These are phyloP conservation scores for Phaeodactylum tricornutum DNA, from an alignment of 108 stramenopile genomes.

Conservation along the genomic window DNA sequence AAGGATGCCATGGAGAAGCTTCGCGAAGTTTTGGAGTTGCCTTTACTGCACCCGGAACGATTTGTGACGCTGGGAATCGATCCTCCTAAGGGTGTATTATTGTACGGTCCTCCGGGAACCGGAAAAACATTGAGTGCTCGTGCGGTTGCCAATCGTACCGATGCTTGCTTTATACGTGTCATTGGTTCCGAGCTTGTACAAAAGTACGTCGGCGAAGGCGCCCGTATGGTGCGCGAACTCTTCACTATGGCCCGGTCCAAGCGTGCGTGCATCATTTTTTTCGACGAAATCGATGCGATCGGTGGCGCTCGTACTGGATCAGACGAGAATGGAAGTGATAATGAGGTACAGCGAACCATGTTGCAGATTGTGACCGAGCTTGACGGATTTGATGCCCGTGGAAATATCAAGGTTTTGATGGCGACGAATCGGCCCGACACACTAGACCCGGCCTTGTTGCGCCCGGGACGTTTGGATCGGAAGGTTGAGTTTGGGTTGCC, in stretches of 20 bases:
- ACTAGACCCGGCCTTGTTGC: constrained; percentile 91
- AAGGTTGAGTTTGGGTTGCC: constrained; percentile 98
- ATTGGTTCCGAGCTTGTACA: constrained; percentile 95
- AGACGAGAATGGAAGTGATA: constrained; percentile 86
- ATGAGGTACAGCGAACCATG: constrained; percentile 98
- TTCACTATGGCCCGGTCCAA: constrained; percentile 97
- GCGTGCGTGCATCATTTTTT: constrained; percentile 94
- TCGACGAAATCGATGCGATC: constrained; percentile 93
- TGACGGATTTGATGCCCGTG: constrained; percentile 96
- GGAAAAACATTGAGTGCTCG: constrained; percentile 91
- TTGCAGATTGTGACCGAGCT: constrained; percentile 98
- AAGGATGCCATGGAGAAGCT: constrained; percentile 97
- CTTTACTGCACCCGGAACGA: constrained; percentile 92
- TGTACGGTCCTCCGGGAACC: constrained; percentile 94
- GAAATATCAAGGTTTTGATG: constrained; percentile 97
- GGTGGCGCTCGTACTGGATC: constrained; percentile 74
- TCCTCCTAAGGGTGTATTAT: constrained; percentile 95
- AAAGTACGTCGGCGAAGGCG: constrained; percentile 97
- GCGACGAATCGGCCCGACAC: constrained; percentile 98
- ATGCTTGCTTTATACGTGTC: constrained; percentile 97
- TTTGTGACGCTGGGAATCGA: constrained; percentile 96
- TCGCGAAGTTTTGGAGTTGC: constrained; percentile 91
- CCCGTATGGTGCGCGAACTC: constrained; percentile 98
- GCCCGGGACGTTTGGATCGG: constrained; percentile 95
- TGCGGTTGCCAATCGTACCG: constrained; percentile 95